Evolutionary conservation across 1,139 yeast genomes (phyloP).

Genomic region (Candida neerlandica): DNA sequence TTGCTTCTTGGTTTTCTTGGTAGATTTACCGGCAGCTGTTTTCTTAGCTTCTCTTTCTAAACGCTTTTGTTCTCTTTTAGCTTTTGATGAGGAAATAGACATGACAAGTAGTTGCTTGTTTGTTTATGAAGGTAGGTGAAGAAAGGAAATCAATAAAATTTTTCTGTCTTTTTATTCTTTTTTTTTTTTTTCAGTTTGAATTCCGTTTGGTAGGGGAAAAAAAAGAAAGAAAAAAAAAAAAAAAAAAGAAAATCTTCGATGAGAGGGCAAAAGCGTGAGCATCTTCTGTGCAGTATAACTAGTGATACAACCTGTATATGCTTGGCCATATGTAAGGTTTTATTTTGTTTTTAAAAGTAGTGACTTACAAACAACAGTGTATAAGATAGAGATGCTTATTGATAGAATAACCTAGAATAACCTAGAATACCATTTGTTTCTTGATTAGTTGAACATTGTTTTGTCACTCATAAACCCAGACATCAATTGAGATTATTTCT

Average conservation of each 20-base stretch:
- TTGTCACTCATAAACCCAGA: background rate
- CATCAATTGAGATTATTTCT: background rate
- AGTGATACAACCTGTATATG: background rate
- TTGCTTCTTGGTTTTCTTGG: slow-evolving; percentile 62
- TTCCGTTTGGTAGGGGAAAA: background rate
- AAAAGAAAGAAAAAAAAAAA: slow-evolving; percentile 1
- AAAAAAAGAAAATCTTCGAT: background rate
- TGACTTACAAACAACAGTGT: background rate
- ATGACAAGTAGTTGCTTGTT: slow-evolving; percentile 18
- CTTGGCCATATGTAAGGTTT: background rate
- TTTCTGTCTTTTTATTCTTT: slow-evolving; percentile 7
- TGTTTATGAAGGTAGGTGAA: slow-evolving; percentile 1
- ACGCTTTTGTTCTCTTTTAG: slow-evolving; percentile 92
- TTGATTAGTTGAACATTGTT: background rate
- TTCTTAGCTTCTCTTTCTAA: slow-evolving; percentile 63
- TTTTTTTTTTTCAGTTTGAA: slow-evolving; percentile 1
- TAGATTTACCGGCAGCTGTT: slow-evolving; percentile 72
- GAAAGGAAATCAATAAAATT: slow-evolving; percentile 4
- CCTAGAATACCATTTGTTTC: background rate
- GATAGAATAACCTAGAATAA: no score
- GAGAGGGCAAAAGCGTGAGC: background rate
- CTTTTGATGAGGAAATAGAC: slow-evolving; percentile 86
- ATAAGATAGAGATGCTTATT: background rate
- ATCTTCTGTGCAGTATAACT: slow-evolving; percentile 6
- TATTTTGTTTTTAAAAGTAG: background rate